These are phyloP conservation scores for Xylaria flabelliformis DNA, from an alignment of 495 filamentous ascomycete genomes.

Conservation along the genomic window DNA sequence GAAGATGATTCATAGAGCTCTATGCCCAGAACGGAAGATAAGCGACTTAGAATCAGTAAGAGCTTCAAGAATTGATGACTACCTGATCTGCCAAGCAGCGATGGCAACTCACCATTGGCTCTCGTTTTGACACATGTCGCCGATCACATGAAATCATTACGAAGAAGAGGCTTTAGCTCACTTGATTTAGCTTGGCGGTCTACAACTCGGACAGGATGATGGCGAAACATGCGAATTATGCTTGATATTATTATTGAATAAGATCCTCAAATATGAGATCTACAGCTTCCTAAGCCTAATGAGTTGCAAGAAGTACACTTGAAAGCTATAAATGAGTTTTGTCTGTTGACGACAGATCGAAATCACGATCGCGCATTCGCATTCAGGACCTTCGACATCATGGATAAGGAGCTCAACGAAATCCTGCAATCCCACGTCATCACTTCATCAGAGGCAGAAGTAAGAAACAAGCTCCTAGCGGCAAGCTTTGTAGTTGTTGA, in stretches of 20 bases:
- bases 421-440: not conserved
- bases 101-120: not conserved
- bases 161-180: not conserved
- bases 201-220: not conserved
- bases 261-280: no score
- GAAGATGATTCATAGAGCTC: conserved; percentile 13
- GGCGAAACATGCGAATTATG: not conserved
- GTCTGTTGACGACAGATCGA: no score
- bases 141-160: not conserved
- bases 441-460: not conserved
- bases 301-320: no score
- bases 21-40: not conserved
- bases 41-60: not conserved
- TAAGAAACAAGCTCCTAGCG: not conserved
- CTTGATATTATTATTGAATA: no score
- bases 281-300: no score
- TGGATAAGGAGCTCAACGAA: not conserved
- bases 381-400: not conserved
- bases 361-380: no score
- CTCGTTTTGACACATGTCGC: not conserved
- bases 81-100: not conserved
- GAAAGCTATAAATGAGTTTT: no score
- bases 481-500: conserved; percentile 11
- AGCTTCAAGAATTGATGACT: no score
- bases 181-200: not conserved